Evolutionary conservation across 208 protist genomes (phyloP), one percentile per base, ranked within the genome.

Genomic region (Entamoeba invadens): DNA sequence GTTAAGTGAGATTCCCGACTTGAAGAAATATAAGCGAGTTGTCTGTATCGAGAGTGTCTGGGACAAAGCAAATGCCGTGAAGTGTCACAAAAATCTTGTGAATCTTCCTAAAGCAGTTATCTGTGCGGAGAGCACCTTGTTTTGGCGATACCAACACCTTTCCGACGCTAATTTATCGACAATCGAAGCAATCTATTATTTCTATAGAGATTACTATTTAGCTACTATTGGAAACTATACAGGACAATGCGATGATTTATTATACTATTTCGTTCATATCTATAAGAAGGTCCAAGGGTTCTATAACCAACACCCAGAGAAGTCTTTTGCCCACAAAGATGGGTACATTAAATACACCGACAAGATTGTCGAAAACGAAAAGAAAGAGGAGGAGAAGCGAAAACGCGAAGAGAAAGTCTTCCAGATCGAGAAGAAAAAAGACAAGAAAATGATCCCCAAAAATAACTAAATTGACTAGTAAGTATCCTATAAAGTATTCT

Each of bases 141-240:
- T 95, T 45, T 95, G 94, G 94, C 31, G 94, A 45, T 44, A 94
- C 47, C 94, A 95, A 93, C 35, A 95, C 31, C 38, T 93, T 47
- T 31, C 14, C 14, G 42, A 91, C n/a, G 35, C 93, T 16, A 94
- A 50, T 42, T 25, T 95, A 18, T 77, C 94, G 5, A 95, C 94
- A 8, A 95, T 95, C 10, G 94, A 95, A 3, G 94, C 94, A n/a
- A 95, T 95, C 3, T 95, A 95, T 72, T 95, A 93, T 93, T 95
- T 95, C 4, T 95, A 92, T 68, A 45, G 92, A 35, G 94, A 95
- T 47, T 77, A 77, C 4, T n/a, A n/a, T 31, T 42, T n/a, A 42
- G 25, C 31, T 77, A 95, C 95, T 18, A 45, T 94, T 47, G 87
- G 93, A 45, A 93, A 94, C 21, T 94, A 94, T 31, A 93, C 12